Percentiles rank a stretch among this genome's conserved stretches.
phyloP scores from a whole-genome alignment of 768 basidiomycete genomes.

The Terana coerulea region DNA sequence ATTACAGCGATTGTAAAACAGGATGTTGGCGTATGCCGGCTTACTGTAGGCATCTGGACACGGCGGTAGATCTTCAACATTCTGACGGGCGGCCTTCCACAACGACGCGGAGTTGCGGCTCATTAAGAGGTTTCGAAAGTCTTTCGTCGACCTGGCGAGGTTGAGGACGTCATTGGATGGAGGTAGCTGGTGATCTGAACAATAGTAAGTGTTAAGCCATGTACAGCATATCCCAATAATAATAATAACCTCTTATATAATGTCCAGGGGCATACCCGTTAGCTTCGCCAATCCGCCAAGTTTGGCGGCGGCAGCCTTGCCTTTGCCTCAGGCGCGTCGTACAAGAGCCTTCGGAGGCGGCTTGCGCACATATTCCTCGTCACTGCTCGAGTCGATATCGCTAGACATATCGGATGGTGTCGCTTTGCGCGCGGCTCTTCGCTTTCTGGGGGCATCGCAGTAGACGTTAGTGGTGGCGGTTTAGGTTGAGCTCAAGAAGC shows the following conservation, averaged over 20 bases:
- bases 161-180: constrained; percentile 29
- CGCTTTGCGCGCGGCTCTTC: no score
- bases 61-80: not conserved
- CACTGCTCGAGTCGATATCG: no score
- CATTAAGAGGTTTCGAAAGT: constrained; percentile 26
- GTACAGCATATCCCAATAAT: no score
- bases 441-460: no score
- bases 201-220: not conserved
- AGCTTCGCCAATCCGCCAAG: not conserved
- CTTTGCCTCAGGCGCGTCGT: no score
- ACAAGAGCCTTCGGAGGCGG: no score
- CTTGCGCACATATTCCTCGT: no score
- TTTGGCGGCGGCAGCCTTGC: not conserved
- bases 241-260: not conserved
- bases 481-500: no score
- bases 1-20: constrained; percentile 8
- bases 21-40: constrained; percentile 6
- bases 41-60: constrained; percentile 8
- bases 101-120: not conserved
- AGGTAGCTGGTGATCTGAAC: constrained; percentile 16
- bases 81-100: constrained; percentile 6
- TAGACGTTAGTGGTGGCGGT: no score
- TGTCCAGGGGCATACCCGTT: not conserved
- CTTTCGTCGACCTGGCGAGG: constrained; percentile 27
- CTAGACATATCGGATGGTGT: no score